Evolutionary conservation across 805 yeast genomes (phyloP).

Genomic region (Saturnispora saitoi): DNA sequence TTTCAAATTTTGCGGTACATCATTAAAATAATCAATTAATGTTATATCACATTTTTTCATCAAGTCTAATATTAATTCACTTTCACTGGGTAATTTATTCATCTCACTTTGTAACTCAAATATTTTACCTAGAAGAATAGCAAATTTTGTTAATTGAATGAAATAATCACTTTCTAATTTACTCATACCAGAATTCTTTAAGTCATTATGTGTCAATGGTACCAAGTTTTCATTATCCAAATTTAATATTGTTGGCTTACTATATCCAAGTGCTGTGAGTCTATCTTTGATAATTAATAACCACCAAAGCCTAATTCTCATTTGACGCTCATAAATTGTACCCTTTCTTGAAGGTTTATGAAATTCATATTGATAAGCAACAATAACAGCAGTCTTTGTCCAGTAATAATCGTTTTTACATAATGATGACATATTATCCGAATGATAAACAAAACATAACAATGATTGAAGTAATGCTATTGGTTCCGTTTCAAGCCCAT

Average conservation of each 20-base stretch:
- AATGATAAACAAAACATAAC: conserved; percentile 20
- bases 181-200: conserved; percentile 45
- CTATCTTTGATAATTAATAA: conserved; percentile 63
- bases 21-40: conserved; percentile 69
- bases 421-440: conserved; percentile 21
- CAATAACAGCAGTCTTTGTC: conserved; percentile 60
- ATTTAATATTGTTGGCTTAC: conserved; percentile 61
- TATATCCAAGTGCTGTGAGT: conserved; percentile 60
- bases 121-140: conserved; percentile 64
- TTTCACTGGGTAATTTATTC: conserved; percentile 47
- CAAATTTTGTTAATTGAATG: conserved; percentile 54
- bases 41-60: conserved; percentile 61
- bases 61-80: conserved; percentile 31
- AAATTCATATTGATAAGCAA: conserved; percentile 71
- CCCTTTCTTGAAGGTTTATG: conserved; percentile 36
- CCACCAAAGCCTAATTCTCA: conserved; percentile 50
- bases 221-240: conserved; percentile 69
- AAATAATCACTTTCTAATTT: conserved; percentile 46
- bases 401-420: conserved; percentile 64
- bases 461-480: conserved; percentile 54
- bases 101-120: conserved; percentile 63
- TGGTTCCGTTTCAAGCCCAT: conserved; percentile 61
- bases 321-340: conserved; percentile 18
- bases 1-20: conserved; percentile 52
- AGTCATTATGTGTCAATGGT: conserved; percentile 61